Evolutionary conservation across 352 stramenopile genomes (phyloP).

Genomic region (Phytopythium oedochilum): DNA sequence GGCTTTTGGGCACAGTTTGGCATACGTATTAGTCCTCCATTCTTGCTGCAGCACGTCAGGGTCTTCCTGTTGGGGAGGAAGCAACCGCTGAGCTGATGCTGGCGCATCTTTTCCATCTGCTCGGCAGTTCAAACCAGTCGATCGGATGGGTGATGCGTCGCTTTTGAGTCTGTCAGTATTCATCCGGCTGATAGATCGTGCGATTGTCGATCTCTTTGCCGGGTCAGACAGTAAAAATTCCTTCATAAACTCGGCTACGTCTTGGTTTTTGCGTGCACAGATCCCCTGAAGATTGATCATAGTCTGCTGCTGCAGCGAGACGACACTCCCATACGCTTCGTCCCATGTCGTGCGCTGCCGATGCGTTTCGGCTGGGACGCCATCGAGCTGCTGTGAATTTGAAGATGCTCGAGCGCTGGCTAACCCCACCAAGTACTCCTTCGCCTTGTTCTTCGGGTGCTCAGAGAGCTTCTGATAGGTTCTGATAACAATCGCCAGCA

Average conservation of each 20-base stretch:
- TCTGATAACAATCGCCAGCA: slow-evolving; percentile 60
- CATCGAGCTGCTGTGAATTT: slow-evolving; percentile 8
- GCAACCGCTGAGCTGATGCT: slow-evolving; percentile 4
- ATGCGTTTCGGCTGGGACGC: slow-evolving; percentile 19
- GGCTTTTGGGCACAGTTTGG: neutral
- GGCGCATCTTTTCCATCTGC: neutral
- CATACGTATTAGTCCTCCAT: too few relatives aligned
- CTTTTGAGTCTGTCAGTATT: neutral
- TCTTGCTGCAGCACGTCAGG: slow-evolving; percentile 20
- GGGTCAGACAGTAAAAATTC: slow-evolving; percentile 45
- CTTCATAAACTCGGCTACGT: slow-evolving; percentile 46
- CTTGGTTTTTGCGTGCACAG: slow-evolving; percentile 42
- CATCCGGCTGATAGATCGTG: neutral
- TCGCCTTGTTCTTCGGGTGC: slow-evolving; percentile 60
- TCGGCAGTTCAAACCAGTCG: neutral
- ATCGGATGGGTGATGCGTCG: neutral
- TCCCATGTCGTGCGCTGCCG: slow-evolving; percentile 46
- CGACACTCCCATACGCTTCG: slow-evolving; percentile 70
- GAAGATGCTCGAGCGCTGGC: slow-evolving; percentile 17
- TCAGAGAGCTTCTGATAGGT: slow-evolving; percentile 49
- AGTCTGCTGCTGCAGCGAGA: slow-evolving; percentile 73
- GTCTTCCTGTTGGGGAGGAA: slow-evolving; percentile 57
- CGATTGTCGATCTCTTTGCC: neutral
- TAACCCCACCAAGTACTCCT: slow-evolving; percentile 64
- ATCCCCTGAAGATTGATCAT: slow-evolving; percentile 49